These are phyloP conservation scores for Solanum peruvianum DNA, from an alignment of 257 asterid genomes.

Conservation along the genomic window DNA sequence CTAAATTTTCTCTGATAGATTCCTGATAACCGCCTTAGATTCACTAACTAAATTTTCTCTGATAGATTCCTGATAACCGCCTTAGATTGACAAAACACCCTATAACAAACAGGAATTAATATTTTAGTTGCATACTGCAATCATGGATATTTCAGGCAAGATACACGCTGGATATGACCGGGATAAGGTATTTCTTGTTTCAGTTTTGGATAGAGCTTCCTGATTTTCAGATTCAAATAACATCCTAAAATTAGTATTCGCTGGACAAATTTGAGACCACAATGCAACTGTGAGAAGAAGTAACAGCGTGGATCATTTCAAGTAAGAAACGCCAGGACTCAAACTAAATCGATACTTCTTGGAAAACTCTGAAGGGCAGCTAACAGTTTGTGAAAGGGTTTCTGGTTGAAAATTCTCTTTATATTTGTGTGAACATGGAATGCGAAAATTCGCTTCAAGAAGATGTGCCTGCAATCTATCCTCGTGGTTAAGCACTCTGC, in stretches of 20 bases:
- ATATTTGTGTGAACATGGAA: background rate
- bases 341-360: background rate
- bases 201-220: background rate
- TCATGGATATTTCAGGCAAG: background rate
- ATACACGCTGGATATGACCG: background rate
- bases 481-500: background rate
- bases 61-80: background rate
- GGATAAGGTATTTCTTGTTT: background rate
- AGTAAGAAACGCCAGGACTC: background rate
- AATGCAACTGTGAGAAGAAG: background rate
- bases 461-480: background rate
- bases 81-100: background rate
- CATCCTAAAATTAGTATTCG: background rate
- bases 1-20: background rate
- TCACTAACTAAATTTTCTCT: background rate
- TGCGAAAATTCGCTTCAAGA: background rate
- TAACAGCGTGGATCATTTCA: background rate
- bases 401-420: background rate
- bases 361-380: background rate
- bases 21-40: background rate
- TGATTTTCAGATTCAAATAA: background rate
- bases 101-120: background rate
- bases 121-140: background rate
- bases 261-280: background rate
- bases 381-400: background rate